Conservation (phyloP, 306 rosid species). For the Pyrus betulifolia region DNA sequence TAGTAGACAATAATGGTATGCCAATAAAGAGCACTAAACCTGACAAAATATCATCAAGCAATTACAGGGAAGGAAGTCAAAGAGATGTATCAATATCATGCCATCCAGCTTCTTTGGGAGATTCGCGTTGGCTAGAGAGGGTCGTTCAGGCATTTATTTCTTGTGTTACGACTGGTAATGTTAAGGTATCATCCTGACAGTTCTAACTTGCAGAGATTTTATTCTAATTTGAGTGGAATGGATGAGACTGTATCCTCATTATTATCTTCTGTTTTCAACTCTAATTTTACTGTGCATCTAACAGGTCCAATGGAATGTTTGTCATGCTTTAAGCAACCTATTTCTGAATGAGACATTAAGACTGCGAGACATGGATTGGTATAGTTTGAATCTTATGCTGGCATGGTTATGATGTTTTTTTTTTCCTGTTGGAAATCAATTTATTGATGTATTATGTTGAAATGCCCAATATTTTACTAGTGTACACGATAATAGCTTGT, state of each 20-base stretch:
- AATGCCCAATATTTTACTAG: background rate
- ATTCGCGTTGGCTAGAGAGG: constrained; percentile 49
- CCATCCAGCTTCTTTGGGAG: constrained; percentile 32
- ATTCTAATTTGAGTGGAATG: background rate
- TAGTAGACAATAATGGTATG: constrained; percentile 17
- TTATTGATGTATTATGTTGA: background rate
- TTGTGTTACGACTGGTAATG: constrained; percentile 79
- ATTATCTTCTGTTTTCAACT: constrained; percentile 9
- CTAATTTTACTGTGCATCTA: constrained; percentile 13
- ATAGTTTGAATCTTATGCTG: constrained; percentile 7
- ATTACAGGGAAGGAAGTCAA: constrained; percentile 14
- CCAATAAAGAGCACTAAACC: background rate
- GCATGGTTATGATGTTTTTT: background rate
- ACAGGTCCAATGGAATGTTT: constrained; percentile 99
- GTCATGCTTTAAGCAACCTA: constrained; percentile 92
- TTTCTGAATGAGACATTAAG: constrained; percentile 82
- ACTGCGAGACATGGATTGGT: constrained; percentile 84
- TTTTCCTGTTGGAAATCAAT: background rate
- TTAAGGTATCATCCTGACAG: constrained; percentile 53
- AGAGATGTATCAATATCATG: constrained; percentile 16
- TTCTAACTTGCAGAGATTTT: background rate
- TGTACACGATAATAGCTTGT: background rate
- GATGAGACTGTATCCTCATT: background rate
- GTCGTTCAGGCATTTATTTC: constrained; percentile 75
- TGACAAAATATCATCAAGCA: constrained; percentile 19